These are phyloP conservation scores for Pleurotus citrinopileatus DNA, from an alignment of 768 basidiomycete genomes.

Conservation along the genomic window DNA sequence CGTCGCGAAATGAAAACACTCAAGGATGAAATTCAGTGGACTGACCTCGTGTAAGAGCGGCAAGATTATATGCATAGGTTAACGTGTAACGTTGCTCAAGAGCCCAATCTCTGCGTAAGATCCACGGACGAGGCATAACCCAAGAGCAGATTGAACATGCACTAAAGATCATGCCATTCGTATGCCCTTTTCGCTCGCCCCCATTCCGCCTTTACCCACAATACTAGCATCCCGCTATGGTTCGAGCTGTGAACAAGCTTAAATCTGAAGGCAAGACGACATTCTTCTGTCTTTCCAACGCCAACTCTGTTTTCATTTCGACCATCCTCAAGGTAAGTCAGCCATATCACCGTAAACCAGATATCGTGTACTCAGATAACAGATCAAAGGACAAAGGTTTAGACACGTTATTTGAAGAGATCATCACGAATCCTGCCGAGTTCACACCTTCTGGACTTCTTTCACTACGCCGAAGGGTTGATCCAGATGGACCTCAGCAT, in stretches of 20 bases:
- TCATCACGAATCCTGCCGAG: slow-evolving; percentile 90
- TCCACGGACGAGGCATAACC: slow-evolving; percentile 66
- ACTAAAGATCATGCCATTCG: slow-evolving; percentile 83
- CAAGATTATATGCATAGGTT: neutral
- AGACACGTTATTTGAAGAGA: slow-evolving; percentile 68
- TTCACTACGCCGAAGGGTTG: slow-evolving; percentile 71
- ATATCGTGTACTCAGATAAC: neutral
- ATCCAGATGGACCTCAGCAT: slow-evolving; percentile 78
- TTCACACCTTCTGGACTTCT: slow-evolving; percentile 75
- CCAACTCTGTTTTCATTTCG: slow-evolving; percentile 88
- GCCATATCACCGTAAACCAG: neutral
- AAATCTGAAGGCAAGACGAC: slow-evolving; percentile 66
- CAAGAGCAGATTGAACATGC: slow-evolving; percentile 75
- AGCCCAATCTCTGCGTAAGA: slow-evolving; percentile 67
- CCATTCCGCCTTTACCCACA: neutral
- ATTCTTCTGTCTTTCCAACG: slow-evolving; percentile 91
- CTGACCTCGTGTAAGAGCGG: slow-evolving; percentile 81
- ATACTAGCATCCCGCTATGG: slow-evolving; percentile 92
- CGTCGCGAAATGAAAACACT: slow-evolving; percentile 77
- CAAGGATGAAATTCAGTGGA: slow-evolving; percentile 75
- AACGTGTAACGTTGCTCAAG: slow-evolving; percentile 30
- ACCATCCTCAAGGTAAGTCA: slow-evolving; percentile 76
- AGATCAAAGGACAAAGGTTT: slow-evolving; percentile 67
- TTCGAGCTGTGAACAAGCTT: slow-evolving; percentile 77
- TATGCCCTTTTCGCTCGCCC: slow-evolving; percentile 32